Evolutionary conservation across 495 filamentous ascomycete genomes (phyloP).

Genomic region (Daldinia loculata): DNA sequence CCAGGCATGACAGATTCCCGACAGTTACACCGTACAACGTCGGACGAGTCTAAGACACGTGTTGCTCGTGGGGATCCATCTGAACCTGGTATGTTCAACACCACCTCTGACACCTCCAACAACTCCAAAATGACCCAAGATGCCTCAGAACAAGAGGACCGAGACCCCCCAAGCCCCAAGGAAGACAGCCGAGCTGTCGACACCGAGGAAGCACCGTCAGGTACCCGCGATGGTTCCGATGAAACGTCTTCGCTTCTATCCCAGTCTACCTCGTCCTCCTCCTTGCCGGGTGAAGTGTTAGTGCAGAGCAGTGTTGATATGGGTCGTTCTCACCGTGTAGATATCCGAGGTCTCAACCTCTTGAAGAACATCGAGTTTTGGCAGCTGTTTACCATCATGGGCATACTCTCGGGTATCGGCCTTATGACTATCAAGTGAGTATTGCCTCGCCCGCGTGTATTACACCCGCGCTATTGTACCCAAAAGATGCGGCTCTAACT

Average conservation of each 20-base stretch:
- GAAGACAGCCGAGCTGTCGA: slow-evolving; percentile 49
- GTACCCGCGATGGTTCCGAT: slow-evolving; percentile 57
- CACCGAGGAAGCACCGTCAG: slow-evolving; percentile 46
- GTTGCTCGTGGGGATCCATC: slow-evolving; percentile 49
- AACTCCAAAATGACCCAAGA: slow-evolving; percentile 40
- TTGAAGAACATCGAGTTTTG: slow-evolving; percentile 84
- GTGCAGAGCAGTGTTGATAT: slow-evolving; percentile 65
- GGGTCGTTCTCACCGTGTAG: slow-evolving; percentile 72
- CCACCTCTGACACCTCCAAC: slow-evolving; percentile 43
- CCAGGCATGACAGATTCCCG: slow-evolving; percentile 61
- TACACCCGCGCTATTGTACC: background rate
- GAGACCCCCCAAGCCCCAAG: slow-evolving; percentile 21
- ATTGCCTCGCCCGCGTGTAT: background rate
- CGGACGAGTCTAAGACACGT: slow-evolving; percentile 60
- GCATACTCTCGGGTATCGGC: slow-evolving; percentile 87
- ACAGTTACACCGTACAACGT: slow-evolving; percentile 68
- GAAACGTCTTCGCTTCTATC: slow-evolving; percentile 89
- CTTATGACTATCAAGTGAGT: slow-evolving; percentile 99
- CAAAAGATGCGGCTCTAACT: slow-evolving; percentile 48
- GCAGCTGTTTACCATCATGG: slow-evolving; percentile 86
- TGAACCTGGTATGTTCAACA: slow-evolving; percentile 75
- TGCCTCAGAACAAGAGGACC: slow-evolving; percentile 33
- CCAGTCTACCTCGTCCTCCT: slow-evolving; percentile 54
- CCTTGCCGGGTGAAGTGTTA: slow-evolving; percentile 56
- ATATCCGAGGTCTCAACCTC: slow-evolving; percentile 87